Base-by-base conservation (phyloP, 345 rosid species). In the Orychophragmus violaceus region DNA sequence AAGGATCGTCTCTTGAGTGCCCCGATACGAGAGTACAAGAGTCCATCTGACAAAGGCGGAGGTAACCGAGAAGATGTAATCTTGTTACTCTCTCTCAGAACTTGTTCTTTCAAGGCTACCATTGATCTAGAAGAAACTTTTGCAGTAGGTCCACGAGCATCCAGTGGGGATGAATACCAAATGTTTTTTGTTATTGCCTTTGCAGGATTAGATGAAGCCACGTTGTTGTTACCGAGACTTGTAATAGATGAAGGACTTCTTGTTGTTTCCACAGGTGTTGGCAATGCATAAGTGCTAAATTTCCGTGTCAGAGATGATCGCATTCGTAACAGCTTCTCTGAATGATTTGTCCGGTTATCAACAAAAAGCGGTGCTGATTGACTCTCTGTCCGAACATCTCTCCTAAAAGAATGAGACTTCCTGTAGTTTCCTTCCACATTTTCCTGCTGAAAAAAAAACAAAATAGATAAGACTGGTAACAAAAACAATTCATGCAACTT, bases 141-240 rank as follows among this genome's bases (percentile, higher is more conserved):
- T 64, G 76, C 82, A 64, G n/a, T n/a, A n/a, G 54, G 60, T 33
- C 77, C 85, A 52, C 53, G 45, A 56, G 80, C 77, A 54, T 89
- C 94, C 77, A 84, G 68, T 13, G 97, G 91, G 13, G 95, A 91
- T 74, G 96, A 85, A 82, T 83, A 87, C 87, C 84, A 83, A 59
- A 80, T 8, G 59, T 80, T 78, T 69, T 72, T 64, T 76, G 79
- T 55, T 44, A 74, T 79, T 39, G 79, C 11, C 66, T 79, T 79
- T 65, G 74, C 28, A 59, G 81, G 49, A 45, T 39, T 71, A 70
- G 84, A 65, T 37, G 71, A 50, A 22, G 65, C 73, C 22, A 80
- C 52, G 52, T 39, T 76, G 24, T 27, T 64, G 16, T 49, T 57
- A 39, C 76, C 58, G 13, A 77, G 63, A 64, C 64, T 76, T 8